These are phyloP conservation scores for Macrophomina phaseolina DNA, from an alignment of 2,329 filamentous ascomycete genomes.

Conservation along the genomic window DNA sequence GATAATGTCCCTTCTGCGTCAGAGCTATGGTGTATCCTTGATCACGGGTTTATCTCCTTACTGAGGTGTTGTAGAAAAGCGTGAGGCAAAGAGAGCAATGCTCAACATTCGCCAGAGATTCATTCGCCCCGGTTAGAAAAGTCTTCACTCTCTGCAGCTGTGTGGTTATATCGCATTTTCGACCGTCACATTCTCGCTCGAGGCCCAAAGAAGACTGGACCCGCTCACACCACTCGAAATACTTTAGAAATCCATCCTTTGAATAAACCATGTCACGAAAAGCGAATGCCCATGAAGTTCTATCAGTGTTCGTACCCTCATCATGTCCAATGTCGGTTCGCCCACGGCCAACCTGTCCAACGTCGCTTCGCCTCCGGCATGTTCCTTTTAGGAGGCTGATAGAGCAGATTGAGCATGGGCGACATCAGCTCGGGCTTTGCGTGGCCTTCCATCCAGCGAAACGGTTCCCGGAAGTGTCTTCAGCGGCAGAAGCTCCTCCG, in stretches of 20 bases:
- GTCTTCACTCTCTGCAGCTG: too few species aligned
- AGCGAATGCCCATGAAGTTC: slow-evolving; percentile 31
- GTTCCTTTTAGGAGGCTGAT: slow-evolving; percentile 28
- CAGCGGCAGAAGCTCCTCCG: slow-evolving; percentile 31
- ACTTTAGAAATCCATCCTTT: slow-evolving; percentile 39
- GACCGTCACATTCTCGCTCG: neutral
- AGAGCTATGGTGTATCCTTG: too few species aligned
- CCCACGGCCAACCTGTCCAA: neutral
- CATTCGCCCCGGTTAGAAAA: too few species aligned
- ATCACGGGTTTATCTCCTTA: too few species aligned
- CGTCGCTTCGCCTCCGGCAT: neutral
- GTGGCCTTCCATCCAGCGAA: slow-evolving; percentile 32
- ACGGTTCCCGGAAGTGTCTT: slow-evolving; percentile 39
- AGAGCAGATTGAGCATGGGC: slow-evolving; percentile 33
- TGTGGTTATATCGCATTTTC: too few species aligned
- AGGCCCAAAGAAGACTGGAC: slow-evolving; percentile 41
- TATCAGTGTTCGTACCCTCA: neutral
- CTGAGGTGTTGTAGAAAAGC: too few species aligned
- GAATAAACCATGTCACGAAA: slow-evolving; percentile 39
- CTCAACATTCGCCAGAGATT: too few species aligned
- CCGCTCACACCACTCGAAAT: slow-evolving; percentile 45
- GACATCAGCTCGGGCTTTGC: slow-evolving; percentile 31
- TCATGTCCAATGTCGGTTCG: neutral
- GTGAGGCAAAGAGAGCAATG: too few species aligned
- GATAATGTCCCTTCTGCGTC: too few species aligned